Evolutionary conservation across 805 yeast genomes (phyloP), one percentile per base, ranked within the genome.

Genomic region (Starmerella powellii): DNA sequence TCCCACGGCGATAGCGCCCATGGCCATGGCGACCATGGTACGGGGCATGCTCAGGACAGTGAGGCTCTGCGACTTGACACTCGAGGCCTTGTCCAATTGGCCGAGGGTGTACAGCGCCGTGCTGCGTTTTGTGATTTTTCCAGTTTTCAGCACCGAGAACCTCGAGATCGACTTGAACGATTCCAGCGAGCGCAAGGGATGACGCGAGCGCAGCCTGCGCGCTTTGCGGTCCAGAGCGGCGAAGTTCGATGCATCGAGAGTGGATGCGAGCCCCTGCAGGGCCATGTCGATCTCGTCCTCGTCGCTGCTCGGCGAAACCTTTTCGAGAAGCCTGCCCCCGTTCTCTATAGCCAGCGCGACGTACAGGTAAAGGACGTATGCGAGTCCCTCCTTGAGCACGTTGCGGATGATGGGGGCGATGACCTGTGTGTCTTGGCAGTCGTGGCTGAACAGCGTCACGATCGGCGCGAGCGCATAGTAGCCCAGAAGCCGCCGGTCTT

Each of bases 401-500:
- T 71, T 72, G 56, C 84, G 94, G 73, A 91, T 83, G 3, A 88
- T 59, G 3, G 68, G 59, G 42, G 74, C 65, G 6, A 82, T 61
- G 23, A 73, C 71, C 11, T 62, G 63, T 37, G 70, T 61, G 27
- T 68, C 65, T 34, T 65, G 62, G 16, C 73, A 49, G 46, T 84
- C 86, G 61, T 87, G 96, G 8, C 88, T 65, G 56, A 78, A 84
- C 35, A 83, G 52, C 1, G 97, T 85, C 28, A 88, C 65, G 1
- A 88, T 63, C 1, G 88, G 72, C 16, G 95, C 80, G 13, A 91
- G 60, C 0, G 85, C 80, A 54, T 75, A 87, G 41, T 70, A 70
- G 17, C 52, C 52, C 8, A 24, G 29, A 31, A 38, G 11, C 15
- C 37, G 20, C 1, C 85, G 84, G 45, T 69, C 67, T 12, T 76